Conservation (phyloP, 2,329 filamentous ascomycete species). For the Talaromyces sp. region DNA sequence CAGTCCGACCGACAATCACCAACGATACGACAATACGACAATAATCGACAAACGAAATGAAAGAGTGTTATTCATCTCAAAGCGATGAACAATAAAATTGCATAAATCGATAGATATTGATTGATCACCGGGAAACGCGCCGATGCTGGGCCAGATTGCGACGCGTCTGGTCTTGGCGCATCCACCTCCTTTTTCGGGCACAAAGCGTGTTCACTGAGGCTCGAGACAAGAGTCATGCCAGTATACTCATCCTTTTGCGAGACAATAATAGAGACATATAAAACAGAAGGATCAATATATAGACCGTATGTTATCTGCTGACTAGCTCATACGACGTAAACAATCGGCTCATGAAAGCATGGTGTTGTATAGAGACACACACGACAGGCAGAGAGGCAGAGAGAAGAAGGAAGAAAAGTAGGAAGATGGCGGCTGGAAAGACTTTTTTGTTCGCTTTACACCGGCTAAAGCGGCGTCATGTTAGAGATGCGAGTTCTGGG, state of each 20-base stretch:
- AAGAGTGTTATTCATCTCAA: not conserved
- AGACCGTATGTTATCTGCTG: too few relatives aligned
- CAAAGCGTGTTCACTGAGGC: not conserved
- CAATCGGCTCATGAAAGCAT: not conserved
- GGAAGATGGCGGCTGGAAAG: constrained; percentile 18
- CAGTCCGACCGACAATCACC: not conserved
- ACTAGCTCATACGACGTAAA: too few relatives aligned
- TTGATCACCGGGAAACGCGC: not conserved
- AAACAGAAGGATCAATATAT: not conserved
- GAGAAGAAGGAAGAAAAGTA: constrained; percentile 13
- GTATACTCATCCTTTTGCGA: not conserved
- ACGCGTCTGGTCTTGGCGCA: constrained; percentile 6
- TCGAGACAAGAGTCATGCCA: not conserved
- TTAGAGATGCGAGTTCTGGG: constrained; percentile 23
- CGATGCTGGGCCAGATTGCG: not conserved
- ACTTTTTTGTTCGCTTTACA: constrained; percentile 33
- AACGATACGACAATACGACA: not conserved
- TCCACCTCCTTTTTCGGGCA: constrained; percentile 1
- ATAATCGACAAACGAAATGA: not conserved
- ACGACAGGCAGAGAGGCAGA: not conserved
- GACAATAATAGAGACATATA: not conserved
- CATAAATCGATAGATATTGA: not conserved
- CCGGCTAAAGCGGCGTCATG: constrained; percentile 29
- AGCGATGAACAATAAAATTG: not conserved
- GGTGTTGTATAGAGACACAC: not conserved